phyloP scores from a whole-genome alignment of 352 stramenopile species.

The Phytophthora fragariaefolia region DNA sequence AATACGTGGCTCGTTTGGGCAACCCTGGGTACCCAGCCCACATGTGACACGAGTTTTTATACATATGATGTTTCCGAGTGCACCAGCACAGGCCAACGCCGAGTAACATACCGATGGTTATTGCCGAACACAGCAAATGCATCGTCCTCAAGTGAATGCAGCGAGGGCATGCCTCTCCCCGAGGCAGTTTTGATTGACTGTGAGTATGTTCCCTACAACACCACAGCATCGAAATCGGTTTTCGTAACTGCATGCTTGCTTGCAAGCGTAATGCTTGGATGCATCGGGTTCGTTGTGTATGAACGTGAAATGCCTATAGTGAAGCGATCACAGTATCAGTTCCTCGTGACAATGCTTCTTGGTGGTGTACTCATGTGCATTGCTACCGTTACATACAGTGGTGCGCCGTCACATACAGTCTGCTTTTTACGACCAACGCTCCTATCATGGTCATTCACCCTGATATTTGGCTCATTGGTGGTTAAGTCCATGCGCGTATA shows the following conservation, averaged over 20 bases:
- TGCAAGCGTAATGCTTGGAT: conserved; percentile 27
- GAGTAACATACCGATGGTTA: conserved; percentile 43
- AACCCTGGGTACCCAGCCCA: conserved; percentile 16
- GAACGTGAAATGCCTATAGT: conserved; percentile 53
- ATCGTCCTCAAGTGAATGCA: conserved; percentile 47
- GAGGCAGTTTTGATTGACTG: conserved; percentile 43
- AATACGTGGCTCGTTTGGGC: conserved; percentile 48
- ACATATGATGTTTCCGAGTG: conserved; percentile 53
- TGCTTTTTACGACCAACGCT: conserved; percentile 45
- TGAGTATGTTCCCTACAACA: conserved; percentile 48
- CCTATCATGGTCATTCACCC: conserved; percentile 52
- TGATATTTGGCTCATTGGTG: conserved; percentile 55
- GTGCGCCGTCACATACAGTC: conserved; percentile 38
- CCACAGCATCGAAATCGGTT: conserved; percentile 27
- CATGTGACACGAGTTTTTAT: conserved; percentile 47
- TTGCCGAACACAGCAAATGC: conserved; percentile 32
- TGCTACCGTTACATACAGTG: conserved; percentile 48
- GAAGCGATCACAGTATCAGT: conserved; percentile 75
- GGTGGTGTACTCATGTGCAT: conserved; percentile 59
- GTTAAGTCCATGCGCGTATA: conserved; percentile 67
- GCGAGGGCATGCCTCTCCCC: conserved; percentile 28
- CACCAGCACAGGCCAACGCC: conserved; percentile 18
- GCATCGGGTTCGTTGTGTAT: conserved; percentile 41
- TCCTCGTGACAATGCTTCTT: conserved; percentile 59
- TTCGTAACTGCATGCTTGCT: conserved; percentile 30